Percentiles rank a stretch among this genome's conserved stretches.
Conservation (phyloP, 176 grass and related monocot species). For the Ananas comosus region DNA sequence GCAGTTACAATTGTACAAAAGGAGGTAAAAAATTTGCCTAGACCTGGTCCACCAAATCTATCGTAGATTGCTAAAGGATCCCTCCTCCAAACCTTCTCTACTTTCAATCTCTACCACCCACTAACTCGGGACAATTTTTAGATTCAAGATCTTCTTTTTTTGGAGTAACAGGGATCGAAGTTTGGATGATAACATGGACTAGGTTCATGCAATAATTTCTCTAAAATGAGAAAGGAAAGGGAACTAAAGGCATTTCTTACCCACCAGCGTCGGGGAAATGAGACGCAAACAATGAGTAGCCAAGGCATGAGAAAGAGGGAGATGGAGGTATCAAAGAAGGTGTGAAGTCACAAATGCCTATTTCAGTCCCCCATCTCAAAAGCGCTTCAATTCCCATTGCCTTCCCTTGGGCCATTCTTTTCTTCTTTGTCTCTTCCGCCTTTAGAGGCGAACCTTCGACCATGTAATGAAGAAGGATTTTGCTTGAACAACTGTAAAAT, state of each 20-base stretch:
- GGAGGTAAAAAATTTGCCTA: not conserved
- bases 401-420: not conserved
- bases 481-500: not conserved
- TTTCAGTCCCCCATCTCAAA: constrained; percentile 62
- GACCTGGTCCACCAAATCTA: no score
- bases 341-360: constrained; percentile 61
- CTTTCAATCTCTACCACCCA: no score
- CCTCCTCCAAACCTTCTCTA: no score
- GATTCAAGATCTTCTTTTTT: no score
- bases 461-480: not conserved
- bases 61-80: no score
- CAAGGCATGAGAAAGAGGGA: constrained; percentile 31
- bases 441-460: not conserved
- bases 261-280: constrained; percentile 68
- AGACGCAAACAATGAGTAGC: constrained; percentile 44
- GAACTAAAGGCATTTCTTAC: constrained; percentile 31
- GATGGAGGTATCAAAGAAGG: not conserved
- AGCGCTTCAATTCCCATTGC: constrained; percentile 35
- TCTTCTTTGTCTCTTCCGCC: not conserved
- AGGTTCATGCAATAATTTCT: no score
- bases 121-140: no score
- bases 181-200: no score
- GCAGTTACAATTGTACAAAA: not conserved
- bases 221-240: not conserved
- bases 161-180: no score